Percentiles rank a stretch among this genome's conserved stretches.
Evolutionary conservation across 495 filamentous ascomycete genomes (phyloP).

Genomic region (Trichocladium antarcticum): DNA sequence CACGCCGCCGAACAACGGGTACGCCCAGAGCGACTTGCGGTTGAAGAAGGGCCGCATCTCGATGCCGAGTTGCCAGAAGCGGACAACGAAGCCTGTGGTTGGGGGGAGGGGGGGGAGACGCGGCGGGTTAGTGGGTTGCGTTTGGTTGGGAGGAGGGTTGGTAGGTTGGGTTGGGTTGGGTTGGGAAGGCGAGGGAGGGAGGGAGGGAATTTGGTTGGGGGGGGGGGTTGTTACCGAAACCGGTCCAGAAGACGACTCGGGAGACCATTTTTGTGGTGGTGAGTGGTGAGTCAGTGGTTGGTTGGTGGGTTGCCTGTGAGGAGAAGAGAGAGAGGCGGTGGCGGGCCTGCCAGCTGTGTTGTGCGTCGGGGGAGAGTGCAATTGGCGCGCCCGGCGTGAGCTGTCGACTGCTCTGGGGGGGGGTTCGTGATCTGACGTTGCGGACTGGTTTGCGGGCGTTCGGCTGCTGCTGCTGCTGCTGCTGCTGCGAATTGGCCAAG

Average conservation of each 20-base stretch:
- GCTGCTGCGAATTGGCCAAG: constrained; percentile 5
- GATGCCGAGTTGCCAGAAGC: constrained; percentile 91
- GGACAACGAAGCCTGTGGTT: constrained; percentile 75
- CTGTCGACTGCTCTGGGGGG: not conserved
- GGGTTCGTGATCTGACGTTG: constrained; percentile 10
- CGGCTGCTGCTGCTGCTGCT: not conserved
- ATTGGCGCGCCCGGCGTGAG: constrained; percentile 8
- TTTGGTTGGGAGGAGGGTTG: not conserved
- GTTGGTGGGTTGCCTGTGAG: not conserved
- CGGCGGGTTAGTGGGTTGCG: not conserved
- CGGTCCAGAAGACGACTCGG: constrained; percentile 90
- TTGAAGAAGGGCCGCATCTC: constrained; percentile 94
- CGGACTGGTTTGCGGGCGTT: constrained; percentile 2
- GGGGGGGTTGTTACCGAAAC: no score
- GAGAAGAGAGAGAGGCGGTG: not conserved
- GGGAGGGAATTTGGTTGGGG: no score
- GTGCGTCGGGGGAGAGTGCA: not conserved
- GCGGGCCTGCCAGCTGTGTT: not conserved
- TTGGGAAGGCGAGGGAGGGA: not conserved
- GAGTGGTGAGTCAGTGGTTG: not conserved
- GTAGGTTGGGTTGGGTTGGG: not conserved
- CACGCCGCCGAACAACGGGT: constrained; percentile 73
- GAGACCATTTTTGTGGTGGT: constrained; percentile 40
- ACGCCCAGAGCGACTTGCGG: constrained; percentile 69
- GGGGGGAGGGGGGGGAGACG: not conserved